Evolutionary conservation across 2,329 filamentous ascomycete genomes (phyloP).

Genomic region (Gaeumannomyces sp.): DNA sequence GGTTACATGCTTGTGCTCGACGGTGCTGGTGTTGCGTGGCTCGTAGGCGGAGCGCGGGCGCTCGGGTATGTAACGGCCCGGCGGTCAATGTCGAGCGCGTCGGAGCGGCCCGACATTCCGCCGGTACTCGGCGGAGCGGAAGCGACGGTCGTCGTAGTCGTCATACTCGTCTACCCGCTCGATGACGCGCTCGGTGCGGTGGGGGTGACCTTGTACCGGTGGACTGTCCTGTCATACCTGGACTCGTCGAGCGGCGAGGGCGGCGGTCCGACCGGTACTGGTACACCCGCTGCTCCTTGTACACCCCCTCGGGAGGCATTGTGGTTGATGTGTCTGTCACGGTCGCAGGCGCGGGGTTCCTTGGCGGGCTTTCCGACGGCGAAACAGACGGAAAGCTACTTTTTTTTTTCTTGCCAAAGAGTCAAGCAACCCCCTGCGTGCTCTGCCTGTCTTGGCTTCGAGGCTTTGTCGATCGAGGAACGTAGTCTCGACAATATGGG

Average conservation of each 20-base stretch:
- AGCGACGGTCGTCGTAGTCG: constrained; percentile 40
- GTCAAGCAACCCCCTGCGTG: not conserved
- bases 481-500: not conserved
- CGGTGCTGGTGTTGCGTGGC: constrained; percentile 21
- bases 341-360: not conserved
- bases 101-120: constrained; percentile 30
- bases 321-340: constrained; percentile 1
- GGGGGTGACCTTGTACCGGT: constrained; percentile 44
- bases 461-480: not conserved
- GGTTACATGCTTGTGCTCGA: constrained; percentile 23
- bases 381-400: not conserved
- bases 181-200: constrained; percentile 32
- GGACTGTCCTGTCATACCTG: constrained; percentile 31
- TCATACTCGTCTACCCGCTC: constrained; percentile 32
- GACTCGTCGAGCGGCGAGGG: constrained; percentile 7
- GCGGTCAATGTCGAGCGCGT: constrained; percentile 37
- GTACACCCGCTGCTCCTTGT: constrained; percentile 6
- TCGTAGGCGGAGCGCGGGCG: constrained; percentile 47
- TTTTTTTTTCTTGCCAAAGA: not conserved
- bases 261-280: constrained; percentile 3
- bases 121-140: constrained; percentile 33
- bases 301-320: constrained; percentile 9
- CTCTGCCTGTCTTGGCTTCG: not conserved
- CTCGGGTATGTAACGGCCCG: constrained; percentile 36
- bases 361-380: not conserved